Evolutionary conservation across 2,329 filamentous ascomycete genomes (phyloP).

Genomic region (Davidsoniella virescens): DNA sequence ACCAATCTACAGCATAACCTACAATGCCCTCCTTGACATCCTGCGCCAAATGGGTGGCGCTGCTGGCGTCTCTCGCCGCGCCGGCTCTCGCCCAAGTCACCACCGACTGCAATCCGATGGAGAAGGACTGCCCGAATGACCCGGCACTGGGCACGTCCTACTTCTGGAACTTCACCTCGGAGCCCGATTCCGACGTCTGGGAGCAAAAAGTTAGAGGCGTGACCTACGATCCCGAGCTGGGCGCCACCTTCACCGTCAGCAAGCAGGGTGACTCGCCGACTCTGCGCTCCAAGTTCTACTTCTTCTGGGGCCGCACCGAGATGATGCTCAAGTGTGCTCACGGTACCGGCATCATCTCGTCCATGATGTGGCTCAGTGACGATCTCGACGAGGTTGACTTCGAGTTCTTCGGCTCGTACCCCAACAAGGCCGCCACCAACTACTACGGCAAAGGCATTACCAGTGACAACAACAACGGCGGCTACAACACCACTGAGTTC

Average conservation of each 20-base stretch:
- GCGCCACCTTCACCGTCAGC: constrained; percentile 55
- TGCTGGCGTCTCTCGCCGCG: constrained; percentile 23
- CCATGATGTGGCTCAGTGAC: constrained; percentile 70
- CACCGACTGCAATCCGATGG: constrained; percentile 62
- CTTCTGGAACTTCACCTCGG: constrained; percentile 47
- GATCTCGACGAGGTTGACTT: constrained; percentile 80
- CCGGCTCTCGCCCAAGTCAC: constrained; percentile 52
- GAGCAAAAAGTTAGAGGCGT: constrained; percentile 51
- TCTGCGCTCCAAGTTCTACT: constrained; percentile 63
- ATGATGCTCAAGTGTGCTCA: constrained; percentile 59
- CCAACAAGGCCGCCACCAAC: constrained; percentile 49
- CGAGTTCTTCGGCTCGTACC: constrained; percentile 59
- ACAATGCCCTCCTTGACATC: too few species aligned
- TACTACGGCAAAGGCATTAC: constrained; percentile 63
- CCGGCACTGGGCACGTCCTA: constrained; percentile 51
- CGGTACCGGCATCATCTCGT: constrained; percentile 62
- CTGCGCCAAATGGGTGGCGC: not conserved
- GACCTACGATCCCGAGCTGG: constrained; percentile 41
- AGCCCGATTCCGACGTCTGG: constrained; percentile 45
- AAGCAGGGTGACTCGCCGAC: constrained; percentile 62
- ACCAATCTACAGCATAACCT: too few species aligned
- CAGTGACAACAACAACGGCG: constrained; percentile 41
- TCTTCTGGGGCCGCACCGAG: constrained; percentile 72
- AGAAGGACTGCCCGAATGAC: constrained; percentile 53
- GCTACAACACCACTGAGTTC: constrained; percentile 37